Evolutionary conservation across 2,329 filamentous ascomycete species (phyloP).

Genomic region (Phialophora verrucosa): DNA sequence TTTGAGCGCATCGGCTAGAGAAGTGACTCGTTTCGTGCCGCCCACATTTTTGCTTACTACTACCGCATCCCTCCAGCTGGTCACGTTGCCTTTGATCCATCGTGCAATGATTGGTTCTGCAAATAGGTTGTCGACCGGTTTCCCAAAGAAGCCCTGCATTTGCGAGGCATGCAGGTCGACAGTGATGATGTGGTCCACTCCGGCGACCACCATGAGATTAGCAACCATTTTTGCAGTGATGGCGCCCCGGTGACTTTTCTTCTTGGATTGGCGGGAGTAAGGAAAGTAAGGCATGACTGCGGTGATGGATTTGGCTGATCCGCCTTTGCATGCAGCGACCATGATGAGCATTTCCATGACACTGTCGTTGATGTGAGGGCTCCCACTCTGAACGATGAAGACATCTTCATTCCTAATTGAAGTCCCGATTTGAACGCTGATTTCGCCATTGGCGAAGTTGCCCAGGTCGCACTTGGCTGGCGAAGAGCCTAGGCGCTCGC

Average conservation of each 20-base stretch:
- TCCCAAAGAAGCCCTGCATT: conserved; percentile 99
- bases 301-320: conserved; percentile 70
- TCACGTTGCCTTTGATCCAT: conserved; percentile 90
- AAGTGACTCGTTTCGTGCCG: conserved; percentile 95
- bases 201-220: conserved; percentile 89
- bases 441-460: conserved; percentile 74
- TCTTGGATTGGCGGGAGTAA: conserved; percentile 99
- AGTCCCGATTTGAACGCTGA: conserved; percentile 68
- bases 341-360: conserved; percentile 99
- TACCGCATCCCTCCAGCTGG: conserved; percentile 82
- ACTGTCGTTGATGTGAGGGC: conserved; percentile 94
- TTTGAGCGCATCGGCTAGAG: conserved; percentile 91
- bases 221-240: conserved; percentile 98
- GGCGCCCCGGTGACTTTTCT: conserved; percentile 94
- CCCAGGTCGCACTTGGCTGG: conserved; percentile 65
- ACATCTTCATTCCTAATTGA: conserved; percentile 97
- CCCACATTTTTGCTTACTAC: conserved; percentile 98
- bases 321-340: conserved; percentile 98
- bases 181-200: conserved; percentile 96
- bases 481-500: conserved; percentile 67
- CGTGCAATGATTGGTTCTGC: conserved; percentile 93
- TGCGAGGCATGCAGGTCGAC: conserved; percentile 96
- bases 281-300: conserved; percentile 65
- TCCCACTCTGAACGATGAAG: conserved; percentile 97
- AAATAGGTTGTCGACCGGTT: conserved; percentile 95